Evolutionary conservation across 768 basidiomycete species (phyloP).

Genomic region (Russula emetica): DNA sequence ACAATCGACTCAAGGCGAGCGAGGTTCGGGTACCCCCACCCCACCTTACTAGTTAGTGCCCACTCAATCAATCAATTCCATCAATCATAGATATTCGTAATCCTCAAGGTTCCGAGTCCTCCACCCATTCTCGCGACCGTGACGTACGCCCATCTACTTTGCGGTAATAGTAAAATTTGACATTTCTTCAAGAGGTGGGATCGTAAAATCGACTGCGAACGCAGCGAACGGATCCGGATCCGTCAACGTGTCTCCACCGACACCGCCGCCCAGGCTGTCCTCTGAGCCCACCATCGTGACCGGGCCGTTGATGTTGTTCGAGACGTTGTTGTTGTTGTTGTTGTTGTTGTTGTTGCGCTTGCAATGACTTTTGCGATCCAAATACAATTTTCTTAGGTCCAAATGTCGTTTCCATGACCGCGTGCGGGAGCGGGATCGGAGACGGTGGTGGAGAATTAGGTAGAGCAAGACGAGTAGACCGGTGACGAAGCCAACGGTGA

Average conservation of each 20-base stretch:
- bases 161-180: background rate
- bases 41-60: no score
- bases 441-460: background rate
- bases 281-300: no score
- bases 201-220: background rate
- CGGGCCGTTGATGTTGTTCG: no score
- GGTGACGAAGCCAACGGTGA: background rate
- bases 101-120: constrained; percentile 20
- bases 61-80: background rate
- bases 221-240: background rate
- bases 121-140: constrained; percentile 8
- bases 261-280: no score
- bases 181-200: background rate
- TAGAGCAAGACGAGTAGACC: background rate
- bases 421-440: background rate
- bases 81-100: constrained; percentile 2
- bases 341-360: background rate
- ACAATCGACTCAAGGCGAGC: background rate
- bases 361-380: background rate
- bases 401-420: background rate
- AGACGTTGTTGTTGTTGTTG: no score
- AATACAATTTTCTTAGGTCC: no score
- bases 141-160: background rate
- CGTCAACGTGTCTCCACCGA: background rate
- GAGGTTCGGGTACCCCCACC: background rate